Base-by-base conservation (phyloP, 805 yeast species). In the Torulaspora indica region DNA sequence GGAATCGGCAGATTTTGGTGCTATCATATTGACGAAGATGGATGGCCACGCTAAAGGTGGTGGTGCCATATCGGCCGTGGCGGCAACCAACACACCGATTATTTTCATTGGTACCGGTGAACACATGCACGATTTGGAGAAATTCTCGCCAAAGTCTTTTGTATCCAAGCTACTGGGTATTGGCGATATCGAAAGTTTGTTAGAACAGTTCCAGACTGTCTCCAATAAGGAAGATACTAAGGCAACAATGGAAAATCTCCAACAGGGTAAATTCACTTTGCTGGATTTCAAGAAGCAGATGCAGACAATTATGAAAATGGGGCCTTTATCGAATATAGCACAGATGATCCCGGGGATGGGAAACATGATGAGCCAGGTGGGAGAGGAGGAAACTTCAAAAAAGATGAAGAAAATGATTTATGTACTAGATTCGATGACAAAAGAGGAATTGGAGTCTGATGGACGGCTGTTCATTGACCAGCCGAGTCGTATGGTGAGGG, bases 1-100 rank as follows among this genome's bases (percentile, higher is more conserved):
- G 66, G 96, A 90, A 41, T 79, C 90, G 25, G 74, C 96, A 4
- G 82, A 91, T 61, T 93, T 93, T 60, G 98, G 98, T 57, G 89
- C 97, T 20, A 91, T 91, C 51, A 84, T 91, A 47, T 75, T 91
- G 61, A 91, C 98, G 17, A 91, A 91, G 66, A 81, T 91, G 95
- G 98, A 91, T 68, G 98, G 98, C 41, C 97, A 93, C 60, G 98
- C 98, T 30, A 91, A 85, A 69, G 98, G 98, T 65, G 98, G 98
- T 70, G 98, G 98, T 73, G 98, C 98, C 24, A 90, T 91, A 43
- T 88, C 96, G 31, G 98, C 98, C 0, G 97, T 91, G 43, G 98
- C 98, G 2, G 93, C 96, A 2, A 91, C 98, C 2, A 76, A 85
- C 43, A 93, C 98, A 0, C 98, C 98, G 6, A 84, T 91, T 54